Percentiles rank a stretch among this genome's conserved stretches.
Conservation (phyloP, 129 eudicot species). For the Pulicaria dysenterica region DNA sequence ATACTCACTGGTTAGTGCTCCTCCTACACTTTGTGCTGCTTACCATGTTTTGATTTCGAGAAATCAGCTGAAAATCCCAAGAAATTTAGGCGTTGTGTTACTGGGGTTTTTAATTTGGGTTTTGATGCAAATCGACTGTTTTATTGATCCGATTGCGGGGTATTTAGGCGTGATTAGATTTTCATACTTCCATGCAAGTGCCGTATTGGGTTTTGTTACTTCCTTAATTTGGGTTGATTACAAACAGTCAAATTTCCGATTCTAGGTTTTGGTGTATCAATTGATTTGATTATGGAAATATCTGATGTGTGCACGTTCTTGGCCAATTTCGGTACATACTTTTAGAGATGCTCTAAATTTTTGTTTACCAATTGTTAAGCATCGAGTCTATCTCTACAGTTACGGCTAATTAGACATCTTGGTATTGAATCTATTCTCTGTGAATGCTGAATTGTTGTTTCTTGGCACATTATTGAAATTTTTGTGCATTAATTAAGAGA, state of each 20-base stretch:
- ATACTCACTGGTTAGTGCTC: constrained; percentile 30
- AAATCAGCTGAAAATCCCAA: constrained; percentile 5
- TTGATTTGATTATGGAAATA: constrained; percentile 3
- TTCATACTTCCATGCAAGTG: constrained; percentile 12
- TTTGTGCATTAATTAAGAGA: background rate
- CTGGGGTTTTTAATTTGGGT: constrained; percentile 5
- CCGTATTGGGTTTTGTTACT: constrained; percentile 6
- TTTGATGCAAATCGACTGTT: constrained; percentile 19
- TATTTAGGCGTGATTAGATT: background rate
- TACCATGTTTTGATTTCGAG: background rate
- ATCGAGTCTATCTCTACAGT: constrained; percentile 6
- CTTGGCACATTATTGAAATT: background rate
- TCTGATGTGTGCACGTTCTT: background rate
- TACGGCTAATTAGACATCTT: constrained; percentile 15
- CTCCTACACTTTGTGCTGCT: constrained; percentile 28
- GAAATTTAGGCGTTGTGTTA: constrained; percentile 3
- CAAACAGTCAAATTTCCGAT: background rate
- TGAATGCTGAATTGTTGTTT: constrained; percentile 22
- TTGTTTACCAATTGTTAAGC: constrained; percentile 1
- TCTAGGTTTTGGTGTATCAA: constrained; percentile 1
- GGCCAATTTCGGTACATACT: background rate
- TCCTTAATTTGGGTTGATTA: constrained; percentile 2
- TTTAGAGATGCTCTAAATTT: background rate
- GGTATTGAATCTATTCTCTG: background rate
- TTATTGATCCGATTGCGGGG: constrained; percentile 25